Evolutionary conservation across 768 basidiomycete genomes (phyloP).

Genomic region (Russula sp.): DNA sequence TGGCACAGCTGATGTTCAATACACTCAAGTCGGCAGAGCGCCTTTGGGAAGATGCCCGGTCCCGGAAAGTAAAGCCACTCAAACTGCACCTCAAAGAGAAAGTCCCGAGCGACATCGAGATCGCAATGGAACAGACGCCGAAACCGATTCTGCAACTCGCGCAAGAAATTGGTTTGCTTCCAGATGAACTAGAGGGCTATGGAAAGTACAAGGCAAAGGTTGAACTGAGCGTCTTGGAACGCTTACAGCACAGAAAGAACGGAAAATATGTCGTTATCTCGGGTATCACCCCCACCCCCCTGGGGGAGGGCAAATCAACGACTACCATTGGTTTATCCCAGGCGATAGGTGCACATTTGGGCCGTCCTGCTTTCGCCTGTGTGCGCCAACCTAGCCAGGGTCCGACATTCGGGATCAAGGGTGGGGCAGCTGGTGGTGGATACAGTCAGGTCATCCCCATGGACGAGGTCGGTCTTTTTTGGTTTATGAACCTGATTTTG

Average conservation of each 20-base stretch:
- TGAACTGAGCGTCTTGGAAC: slow-evolving; percentile 79
- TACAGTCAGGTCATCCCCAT: slow-evolving; percentile 99
- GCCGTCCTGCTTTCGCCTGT: slow-evolving; percentile 90
- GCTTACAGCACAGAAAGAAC: slow-evolving; percentile 75
- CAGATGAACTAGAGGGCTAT: slow-evolving; percentile 87
- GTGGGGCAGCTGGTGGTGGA: slow-evolving; percentile 95
- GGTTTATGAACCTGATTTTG: not conserved
- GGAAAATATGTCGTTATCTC: slow-evolving; percentile 97
- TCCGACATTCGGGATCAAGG: slow-evolving; percentile 98
- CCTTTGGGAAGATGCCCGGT: slow-evolving; percentile 60
- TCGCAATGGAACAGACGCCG: slow-evolving; percentile 89
- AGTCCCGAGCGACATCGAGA: slow-evolving; percentile 95
- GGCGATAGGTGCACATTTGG: slow-evolving; percentile 90
- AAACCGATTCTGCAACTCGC: slow-evolving; percentile 84
- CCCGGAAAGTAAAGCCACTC: slow-evolving; percentile 69
- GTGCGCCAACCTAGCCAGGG: slow-evolving; percentile 98
- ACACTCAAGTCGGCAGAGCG: slow-evolving; percentile 80
- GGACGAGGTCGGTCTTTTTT: slow-evolving; percentile 64
- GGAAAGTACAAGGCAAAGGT: slow-evolving; percentile 98
- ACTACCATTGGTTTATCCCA: slow-evolving; percentile 96
- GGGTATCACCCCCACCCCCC: slow-evolving; percentile 93
- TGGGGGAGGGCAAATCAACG: slow-evolving; percentile 98
- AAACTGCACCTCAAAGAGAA: slow-evolving; percentile 71
- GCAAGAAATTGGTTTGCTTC: slow-evolving; percentile 76
- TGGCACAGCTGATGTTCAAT: slow-evolving; percentile 96